Percentiles rank a stretch among this genome's conserved stretches.
Conservation (phyloP, 2,329 filamentous ascomycete species). For the Uncinocarpus reesii region DNA sequence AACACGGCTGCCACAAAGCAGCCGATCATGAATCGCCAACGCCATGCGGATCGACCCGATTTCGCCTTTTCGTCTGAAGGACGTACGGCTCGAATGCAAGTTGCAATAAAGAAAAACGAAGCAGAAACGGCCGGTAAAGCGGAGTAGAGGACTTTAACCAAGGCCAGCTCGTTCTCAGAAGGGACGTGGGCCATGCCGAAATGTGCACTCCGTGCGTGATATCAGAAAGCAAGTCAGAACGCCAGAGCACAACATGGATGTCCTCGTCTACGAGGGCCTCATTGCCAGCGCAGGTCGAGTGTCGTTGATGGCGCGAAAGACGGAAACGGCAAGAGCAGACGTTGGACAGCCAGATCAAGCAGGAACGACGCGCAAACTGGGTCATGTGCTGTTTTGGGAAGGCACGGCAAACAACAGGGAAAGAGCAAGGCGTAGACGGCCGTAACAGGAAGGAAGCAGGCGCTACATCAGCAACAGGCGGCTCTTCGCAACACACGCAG, state of each 20-base stretch:
- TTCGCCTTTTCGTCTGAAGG: constrained; percentile 41
- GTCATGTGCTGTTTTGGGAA: not conserved
- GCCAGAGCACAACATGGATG: not conserved
- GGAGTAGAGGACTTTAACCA: constrained; percentile 13
- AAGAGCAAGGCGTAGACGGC: not conserved
- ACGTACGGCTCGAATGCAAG: constrained; percentile 43
- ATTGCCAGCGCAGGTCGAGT: not conserved
- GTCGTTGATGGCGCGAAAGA: not conserved
- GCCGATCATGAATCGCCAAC: constrained; percentile 37
- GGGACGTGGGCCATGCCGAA: constrained; percentile 9
- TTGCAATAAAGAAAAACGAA: constrained; percentile 47
- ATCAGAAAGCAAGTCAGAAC: too few relatives aligned
- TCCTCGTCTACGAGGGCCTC: too few relatives aligned
- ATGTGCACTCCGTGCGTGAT: too few relatives aligned
- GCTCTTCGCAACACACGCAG: not conserved
- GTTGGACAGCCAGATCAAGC: too few relatives aligned
- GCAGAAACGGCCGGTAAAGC: constrained; percentile 45
- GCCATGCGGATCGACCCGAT: constrained; percentile 30
- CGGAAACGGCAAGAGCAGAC: not conserved
- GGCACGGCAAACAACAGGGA: not conserved
- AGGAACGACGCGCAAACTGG: not conserved
- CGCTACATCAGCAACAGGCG: not conserved
- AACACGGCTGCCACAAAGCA: constrained; percentile 30
- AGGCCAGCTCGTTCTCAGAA: constrained; percentile 1
- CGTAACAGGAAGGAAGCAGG: not conserved